phyloP scores from a whole-genome alignment of 2,329 filamentous ascomycete species.

The Colletotrichum viniferum region DNA sequence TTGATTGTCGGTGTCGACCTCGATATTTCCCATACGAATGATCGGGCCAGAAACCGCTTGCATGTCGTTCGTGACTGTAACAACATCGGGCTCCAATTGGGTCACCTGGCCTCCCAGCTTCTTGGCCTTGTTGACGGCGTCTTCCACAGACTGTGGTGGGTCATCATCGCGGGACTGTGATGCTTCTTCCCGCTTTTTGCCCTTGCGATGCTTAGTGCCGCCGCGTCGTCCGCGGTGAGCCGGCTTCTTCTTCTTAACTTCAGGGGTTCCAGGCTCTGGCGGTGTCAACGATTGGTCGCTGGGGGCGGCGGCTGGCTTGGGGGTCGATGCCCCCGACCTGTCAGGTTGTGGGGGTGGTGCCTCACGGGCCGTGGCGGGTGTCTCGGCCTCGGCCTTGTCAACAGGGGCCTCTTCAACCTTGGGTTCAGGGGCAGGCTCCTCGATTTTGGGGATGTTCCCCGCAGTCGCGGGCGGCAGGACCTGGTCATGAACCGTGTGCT shows the following conservation, averaged over 20 bases:
- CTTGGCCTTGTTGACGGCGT: slow-evolving; percentile 63
- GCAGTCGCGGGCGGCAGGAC: background rate
- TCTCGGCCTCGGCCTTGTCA: background rate
- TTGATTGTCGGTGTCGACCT: slow-evolving; percentile 67
- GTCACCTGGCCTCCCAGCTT: slow-evolving; percentile 54
- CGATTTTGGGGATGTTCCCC: background rate
- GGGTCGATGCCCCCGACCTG: background rate
- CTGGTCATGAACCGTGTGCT: slow-evolving; percentile 8
- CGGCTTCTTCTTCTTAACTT: slow-evolving; percentile 74
- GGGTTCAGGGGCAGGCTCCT: background rate
- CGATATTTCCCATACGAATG: slow-evolving; percentile 66
- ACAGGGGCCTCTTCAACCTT: background rate
- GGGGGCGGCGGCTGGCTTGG: background rate
- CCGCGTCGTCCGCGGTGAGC: slow-evolving; percentile 74
- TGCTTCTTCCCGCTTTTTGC: slow-evolving; percentile 55
- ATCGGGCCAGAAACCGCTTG: slow-evolving; percentile 64
- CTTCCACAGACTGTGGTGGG: slow-evolving; percentile 58
- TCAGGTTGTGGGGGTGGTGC: background rate
- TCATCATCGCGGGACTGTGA: slow-evolving; percentile 57
- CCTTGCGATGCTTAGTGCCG: slow-evolving; percentile 69
- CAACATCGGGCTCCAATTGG: slow-evolving; percentile 65
- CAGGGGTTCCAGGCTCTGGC: slow-evolving; percentile 30
- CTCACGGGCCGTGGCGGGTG: background rate
- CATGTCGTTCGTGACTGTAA: slow-evolving; percentile 61
- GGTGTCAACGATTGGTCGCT: background rate